phyloP scores from a whole-genome alignment of 495 filamentous ascomycete species.

The Oidiodendron maius region DNA sequence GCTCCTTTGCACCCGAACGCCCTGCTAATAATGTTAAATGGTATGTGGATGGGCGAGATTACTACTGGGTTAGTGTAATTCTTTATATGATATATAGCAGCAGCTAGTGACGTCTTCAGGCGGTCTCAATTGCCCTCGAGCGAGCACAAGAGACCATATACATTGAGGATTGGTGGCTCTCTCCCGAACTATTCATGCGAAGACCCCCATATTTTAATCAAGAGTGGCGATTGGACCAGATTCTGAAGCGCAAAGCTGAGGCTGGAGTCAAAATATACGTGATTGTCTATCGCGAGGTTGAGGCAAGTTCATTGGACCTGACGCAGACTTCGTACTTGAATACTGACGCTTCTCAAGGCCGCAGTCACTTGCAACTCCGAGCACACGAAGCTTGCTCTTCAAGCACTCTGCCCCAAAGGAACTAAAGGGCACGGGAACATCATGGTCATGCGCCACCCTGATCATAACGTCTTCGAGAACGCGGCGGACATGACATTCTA shows the following conservation, averaged over 20 bases:
- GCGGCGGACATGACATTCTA: conserved; percentile 93
- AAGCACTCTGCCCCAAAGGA: conserved; percentile 73
- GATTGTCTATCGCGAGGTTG: conserved; percentile 86
- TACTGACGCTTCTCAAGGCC: conserved; percentile 34
- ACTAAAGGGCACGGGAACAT: conserved; percentile 81
- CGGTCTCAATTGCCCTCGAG: conserved; percentile 82
- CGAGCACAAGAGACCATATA: conserved; percentile 88
- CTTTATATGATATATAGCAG: too few species aligned
- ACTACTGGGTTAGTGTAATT: conserved; percentile 62
- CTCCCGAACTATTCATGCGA: conserved; percentile 85
- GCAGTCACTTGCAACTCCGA: conserved; percentile 87
- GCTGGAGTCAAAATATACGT: conserved; percentile 92
- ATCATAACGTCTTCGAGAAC: conserved; percentile 93
- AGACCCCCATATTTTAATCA: conserved; percentile 74
- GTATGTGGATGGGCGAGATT: conserved; percentile 93
- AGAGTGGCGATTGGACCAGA: conserved; percentile 82
- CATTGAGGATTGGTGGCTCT: conserved; percentile 96
- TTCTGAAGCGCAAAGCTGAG: conserved; percentile 84
- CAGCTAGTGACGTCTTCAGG: conserved; percentile 30
- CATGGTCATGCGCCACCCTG: conserved; percentile 82
- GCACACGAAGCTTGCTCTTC: conserved; percentile 87
- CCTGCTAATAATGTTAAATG: conserved; percentile 88
- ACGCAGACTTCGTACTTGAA: not conserved
- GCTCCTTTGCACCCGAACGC: conserved; percentile 78
- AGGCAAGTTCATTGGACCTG: conserved; percentile 10